Conservation (phyloP, 2,329 filamentous ascomycete genomes). For the Exophiala phaeomuriformis region DNA sequence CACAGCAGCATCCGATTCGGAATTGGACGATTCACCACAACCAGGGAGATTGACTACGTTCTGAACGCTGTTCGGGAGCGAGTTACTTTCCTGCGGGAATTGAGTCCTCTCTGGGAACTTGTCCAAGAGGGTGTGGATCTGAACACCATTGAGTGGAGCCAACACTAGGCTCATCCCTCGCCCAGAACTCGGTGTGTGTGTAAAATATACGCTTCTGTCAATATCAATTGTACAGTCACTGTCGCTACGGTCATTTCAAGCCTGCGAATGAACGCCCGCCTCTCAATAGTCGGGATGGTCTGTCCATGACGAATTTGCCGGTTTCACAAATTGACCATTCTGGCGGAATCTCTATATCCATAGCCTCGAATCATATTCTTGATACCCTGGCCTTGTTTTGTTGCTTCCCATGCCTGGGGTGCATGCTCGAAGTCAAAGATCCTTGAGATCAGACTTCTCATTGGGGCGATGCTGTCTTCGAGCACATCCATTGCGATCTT, state of each 20-base stretch:
- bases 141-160: constrained; percentile 96
- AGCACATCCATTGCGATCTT: constrained; percentile 37
- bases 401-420: constrained; percentile 32
- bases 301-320: not conserved
- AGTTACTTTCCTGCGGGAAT: constrained; percentile 84
- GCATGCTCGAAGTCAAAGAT: constrained; percentile 32
- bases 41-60: constrained; percentile 93
- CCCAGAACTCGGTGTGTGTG: not conserved
- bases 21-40: constrained; percentile 93
- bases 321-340: constrained; percentile 12
- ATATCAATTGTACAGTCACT: not conserved
- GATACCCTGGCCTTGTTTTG: constrained; percentile 25
- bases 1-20: constrained; percentile 98
- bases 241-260: not conserved
- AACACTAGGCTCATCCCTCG: constrained; percentile 58
- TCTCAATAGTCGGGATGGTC: not conserved
- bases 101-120: constrained; percentile 94
- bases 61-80: constrained; percentile 86
- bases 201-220: constrained; percentile 3
- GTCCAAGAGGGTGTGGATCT: constrained; percentile 95
- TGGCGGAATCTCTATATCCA: constrained; percentile 20
- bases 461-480: constrained; percentile 27
- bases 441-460: constrained; percentile 32
- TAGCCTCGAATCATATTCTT: constrained; percentile 27
- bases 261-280: not conserved